A percentile compares a stretch with the other conserved stretches of the same genome.
phyloP scores from a whole-genome alignment of 441 rosid species.

The Hura crepitans region DNA sequence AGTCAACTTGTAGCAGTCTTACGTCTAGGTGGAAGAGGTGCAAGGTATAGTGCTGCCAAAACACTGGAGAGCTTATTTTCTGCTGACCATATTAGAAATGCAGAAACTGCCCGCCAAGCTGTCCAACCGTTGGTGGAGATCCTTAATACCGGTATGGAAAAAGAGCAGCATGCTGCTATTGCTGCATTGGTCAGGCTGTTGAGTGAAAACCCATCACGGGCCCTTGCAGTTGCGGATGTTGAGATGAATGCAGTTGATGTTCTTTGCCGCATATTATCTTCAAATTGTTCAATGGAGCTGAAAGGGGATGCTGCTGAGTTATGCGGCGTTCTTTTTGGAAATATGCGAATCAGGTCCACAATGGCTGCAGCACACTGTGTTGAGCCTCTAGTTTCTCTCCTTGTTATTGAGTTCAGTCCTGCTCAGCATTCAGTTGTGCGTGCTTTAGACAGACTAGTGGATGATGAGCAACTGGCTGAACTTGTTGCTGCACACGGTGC shows the following conservation, averaged over 20 bases:
- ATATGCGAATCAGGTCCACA: constrained; percentile 91
- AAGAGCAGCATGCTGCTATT: constrained; percentile 98
- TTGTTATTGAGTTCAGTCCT: constrained; percentile 82
- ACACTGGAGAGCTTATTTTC: constrained; percentile 96
- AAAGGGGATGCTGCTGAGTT: constrained; percentile 99
- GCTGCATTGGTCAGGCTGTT: constrained; percentile 92
- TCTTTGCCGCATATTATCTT: constrained; percentile 94
- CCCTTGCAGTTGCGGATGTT: constrained; percentile 95
- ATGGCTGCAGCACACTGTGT: constrained; percentile 99
- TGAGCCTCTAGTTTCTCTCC: constrained; percentile 98
- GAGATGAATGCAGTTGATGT: constrained; percentile 99
- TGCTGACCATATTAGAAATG: constrained; percentile 97
- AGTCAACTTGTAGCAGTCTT: constrained; percentile 97
- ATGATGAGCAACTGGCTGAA: constrained; percentile 99
- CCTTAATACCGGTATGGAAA: constrained; percentile 91
- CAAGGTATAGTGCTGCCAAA: constrained; percentile 95
- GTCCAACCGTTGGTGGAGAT: constrained; percentile 99
- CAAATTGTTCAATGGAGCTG: constrained; percentile 87
- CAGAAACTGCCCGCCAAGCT: constrained; percentile 90
- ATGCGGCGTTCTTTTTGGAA: constrained; percentile 94
- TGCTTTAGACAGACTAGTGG: constrained; percentile 91
- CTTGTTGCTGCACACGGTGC: constrained; percentile 99
- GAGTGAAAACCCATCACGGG: constrained; percentile 96
- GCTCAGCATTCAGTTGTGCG: constrained; percentile 96
- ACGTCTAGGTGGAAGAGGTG: constrained; percentile 96